These are phyloP conservation scores for Garcia nutans DNA, from an alignment of 345 rosid species.

Conservation along the genomic window DNA sequence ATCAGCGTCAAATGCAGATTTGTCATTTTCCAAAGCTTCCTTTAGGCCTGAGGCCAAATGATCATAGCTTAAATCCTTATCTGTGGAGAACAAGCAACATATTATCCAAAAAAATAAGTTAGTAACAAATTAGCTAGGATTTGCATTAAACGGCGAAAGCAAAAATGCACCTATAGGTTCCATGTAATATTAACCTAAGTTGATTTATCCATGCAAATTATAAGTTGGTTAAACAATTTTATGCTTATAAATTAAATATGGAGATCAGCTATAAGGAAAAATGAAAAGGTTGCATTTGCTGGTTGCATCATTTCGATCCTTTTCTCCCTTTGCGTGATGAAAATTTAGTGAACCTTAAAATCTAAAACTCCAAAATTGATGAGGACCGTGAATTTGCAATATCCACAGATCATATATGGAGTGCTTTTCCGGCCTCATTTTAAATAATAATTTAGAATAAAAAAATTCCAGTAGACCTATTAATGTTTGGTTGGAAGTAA, in stretches of 20 bases:
- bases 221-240: neutral
- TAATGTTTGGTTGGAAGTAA: too few species aligned
- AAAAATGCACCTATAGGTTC: neutral
- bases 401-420: neutral
- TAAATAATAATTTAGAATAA: too few species aligned
- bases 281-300: too few species aligned
- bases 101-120: neutral
- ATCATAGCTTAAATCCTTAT: constrained; percentile 62
- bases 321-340: neutral
- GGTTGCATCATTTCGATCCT: neutral
- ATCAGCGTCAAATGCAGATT: constrained; percentile 69
- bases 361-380: neutral
- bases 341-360: neutral
- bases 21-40: constrained; percentile 63
- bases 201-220: neutral
- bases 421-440: neutral
- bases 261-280: neutral
- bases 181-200: neutral
- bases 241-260: neutral
- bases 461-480: neutral
- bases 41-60: constrained; percentile 64
- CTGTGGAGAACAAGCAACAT: constrained; percentile 21
- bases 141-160: neutral
- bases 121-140: neutral
- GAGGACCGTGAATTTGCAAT: neutral